Evolutionary conservation across 257 asterid genomes (phyloP), one percentile per base, ranked within the genome.

Genomic region (Euphrasia confusa): DNA sequence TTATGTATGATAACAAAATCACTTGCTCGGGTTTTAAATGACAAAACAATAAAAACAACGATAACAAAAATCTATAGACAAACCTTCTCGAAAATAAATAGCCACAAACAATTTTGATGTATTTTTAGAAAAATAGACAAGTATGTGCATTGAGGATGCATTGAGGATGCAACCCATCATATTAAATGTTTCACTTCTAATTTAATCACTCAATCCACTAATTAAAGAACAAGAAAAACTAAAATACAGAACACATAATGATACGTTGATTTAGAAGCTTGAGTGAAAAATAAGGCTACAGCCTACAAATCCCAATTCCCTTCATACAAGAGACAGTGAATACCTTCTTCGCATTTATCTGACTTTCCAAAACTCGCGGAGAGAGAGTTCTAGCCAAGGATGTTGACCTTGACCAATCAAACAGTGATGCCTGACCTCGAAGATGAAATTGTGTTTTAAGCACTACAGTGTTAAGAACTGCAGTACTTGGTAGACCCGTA

Each of bases 331-430:
- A 54, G 76, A 67, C 60, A 53, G 63, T 18, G 65, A 10, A 32
- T 77, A 89, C 99, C 99, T 93, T 93, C 81, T 89, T 87, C 69
- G 97, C 97, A 78, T 89, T 96, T 76, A 89, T 82, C 81, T 89
- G 99, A 71, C 96, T 93, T 84, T 89, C 99, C 87, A 93, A 77
- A 75, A 89, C 93, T 67, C 96, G 86, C 39, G 99, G 97, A 71
- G 99, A 93, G 48, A 93, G 88, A 56, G 97, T 89, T 75, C 90
- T 85, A 5, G 97, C 95, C 81, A 93, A 78, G 70, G 95, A 90
- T 74, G 87, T 79, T 35, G 97, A 87, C 75, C 96, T 87, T 67
- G 99, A 89, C 97, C 97, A 87, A 81, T 87, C 97, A 79, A 93
- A 93, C 37, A 89, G 72, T 18, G 97, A 87, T 47, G 96, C 84